phyloP scores from a whole-genome alignment of 2,329 filamentous ascomycete species.

The Xylariaceae sp. region DNA sequence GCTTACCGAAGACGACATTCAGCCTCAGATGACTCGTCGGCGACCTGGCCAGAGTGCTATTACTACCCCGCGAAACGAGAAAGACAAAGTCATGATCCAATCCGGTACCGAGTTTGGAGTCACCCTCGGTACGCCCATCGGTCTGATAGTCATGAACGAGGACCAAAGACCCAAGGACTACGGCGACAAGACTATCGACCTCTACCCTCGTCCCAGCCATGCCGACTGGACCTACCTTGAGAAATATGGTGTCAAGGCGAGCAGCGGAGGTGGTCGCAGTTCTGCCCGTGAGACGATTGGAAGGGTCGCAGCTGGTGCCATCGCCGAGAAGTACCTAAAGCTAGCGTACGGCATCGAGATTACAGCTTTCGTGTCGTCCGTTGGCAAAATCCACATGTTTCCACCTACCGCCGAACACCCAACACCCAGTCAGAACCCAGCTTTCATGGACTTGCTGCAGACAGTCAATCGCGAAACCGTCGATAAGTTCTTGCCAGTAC shows the following conservation, averaged over 20 bases:
- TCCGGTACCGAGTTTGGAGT: constrained; percentile 87
- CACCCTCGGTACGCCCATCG: constrained; percentile 88
- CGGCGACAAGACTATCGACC: constrained; percentile 81
- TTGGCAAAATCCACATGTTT: constrained; percentile 76
- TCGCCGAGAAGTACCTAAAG: constrained; percentile 87
- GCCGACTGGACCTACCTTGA: constrained; percentile 96
- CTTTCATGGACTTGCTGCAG: constrained; percentile 70
- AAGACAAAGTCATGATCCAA: constrained; percentile 87
- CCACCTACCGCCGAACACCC: constrained; percentile 66
- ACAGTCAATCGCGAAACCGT: constrained; percentile 71
- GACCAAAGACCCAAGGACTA: constrained; percentile 93
- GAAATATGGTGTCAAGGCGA: constrained; percentile 94
- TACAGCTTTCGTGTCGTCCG: constrained; percentile 81
- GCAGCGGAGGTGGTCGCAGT: constrained; percentile 82
- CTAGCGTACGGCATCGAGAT: constrained; percentile 84
- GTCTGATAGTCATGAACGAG: constrained; percentile 82
- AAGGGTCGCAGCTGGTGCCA: constrained; percentile 84
- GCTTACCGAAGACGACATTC: constrained; percentile 81
- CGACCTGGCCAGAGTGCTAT: constrained; percentile 85
- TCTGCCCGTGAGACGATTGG: constrained; percentile 95
- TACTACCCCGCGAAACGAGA: constrained; percentile 89
- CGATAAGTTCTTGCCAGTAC: constrained; percentile 78
- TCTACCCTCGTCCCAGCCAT: constrained; percentile 86
- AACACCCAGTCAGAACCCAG: constrained; percentile 68
- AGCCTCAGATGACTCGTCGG: constrained; percentile 88